Conservation (phyloP, 2,329 filamentous ascomycete species). For the Hypoxylon sp. region DNA sequence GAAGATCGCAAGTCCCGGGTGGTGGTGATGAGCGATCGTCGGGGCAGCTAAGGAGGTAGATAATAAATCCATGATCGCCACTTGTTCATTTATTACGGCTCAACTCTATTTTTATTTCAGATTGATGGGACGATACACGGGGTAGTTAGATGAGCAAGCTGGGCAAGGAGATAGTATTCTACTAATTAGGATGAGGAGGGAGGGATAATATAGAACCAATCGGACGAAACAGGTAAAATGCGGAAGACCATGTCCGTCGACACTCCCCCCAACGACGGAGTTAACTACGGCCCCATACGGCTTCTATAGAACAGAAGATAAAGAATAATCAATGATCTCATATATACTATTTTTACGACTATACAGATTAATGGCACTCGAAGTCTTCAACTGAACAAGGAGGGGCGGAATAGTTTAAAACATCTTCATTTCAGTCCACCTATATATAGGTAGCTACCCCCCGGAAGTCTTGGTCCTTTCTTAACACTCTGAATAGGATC, state of each 20-base stretch:
- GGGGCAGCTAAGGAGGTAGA: slow-evolving; percentile 17
- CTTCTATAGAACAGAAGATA: neutral
- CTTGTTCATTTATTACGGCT: slow-evolving; percentile 32
- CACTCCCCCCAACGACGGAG: slow-evolving; percentile 21
- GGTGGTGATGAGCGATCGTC: slow-evolving; percentile 29
- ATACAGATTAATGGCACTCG: slow-evolving; percentile 4
- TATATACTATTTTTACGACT: slow-evolving; percentile 1
- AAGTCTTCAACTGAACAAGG: slow-evolving; percentile 8
- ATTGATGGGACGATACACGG: slow-evolving; percentile 24
- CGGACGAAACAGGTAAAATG: slow-evolving; percentile 46
- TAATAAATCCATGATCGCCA: slow-evolving; percentile 14
- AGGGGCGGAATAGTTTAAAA: slow-evolving; percentile 7
- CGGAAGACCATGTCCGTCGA: slow-evolving; percentile 47
- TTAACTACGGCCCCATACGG: slow-evolving; percentile 6
- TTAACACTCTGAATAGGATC: slow-evolving; percentile 29
- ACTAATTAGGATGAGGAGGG: slow-evolving; percentile 25
- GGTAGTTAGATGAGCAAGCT: slow-evolving; percentile 10
- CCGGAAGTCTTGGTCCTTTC: slow-evolving; percentile 23
- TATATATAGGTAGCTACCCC: slow-evolving; percentile 43
- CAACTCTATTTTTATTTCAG: slow-evolving; percentile 15
- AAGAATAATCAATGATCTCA: slow-evolving; percentile 17
- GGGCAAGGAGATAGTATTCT: slow-evolving; percentile 10
- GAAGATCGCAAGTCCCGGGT: slow-evolving; percentile 10
- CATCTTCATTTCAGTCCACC: slow-evolving; percentile 38
- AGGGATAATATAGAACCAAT: slow-evolving; percentile 23